Base-by-base conservation (phyloP, 768 basidiomycete species). In the Pseudohyphozyma bogoriensis region DNA sequence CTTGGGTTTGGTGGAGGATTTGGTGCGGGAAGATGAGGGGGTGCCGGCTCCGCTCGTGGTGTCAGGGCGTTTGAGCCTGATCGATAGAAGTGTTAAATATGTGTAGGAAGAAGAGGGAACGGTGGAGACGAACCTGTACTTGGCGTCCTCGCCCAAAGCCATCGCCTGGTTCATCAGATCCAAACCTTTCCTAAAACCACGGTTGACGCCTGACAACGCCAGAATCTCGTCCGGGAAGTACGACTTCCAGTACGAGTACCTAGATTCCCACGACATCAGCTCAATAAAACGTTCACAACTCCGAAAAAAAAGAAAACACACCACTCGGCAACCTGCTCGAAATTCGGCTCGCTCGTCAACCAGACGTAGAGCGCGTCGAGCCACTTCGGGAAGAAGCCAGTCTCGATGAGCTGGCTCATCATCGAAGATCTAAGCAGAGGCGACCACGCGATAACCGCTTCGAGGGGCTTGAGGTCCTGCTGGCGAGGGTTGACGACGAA, bases 341-440 rank as follows among this genome's bases (percentile, higher is more conserved):
- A 86, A 75, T 83, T 91, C 69, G 86, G 86, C 49, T 77, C 81
- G 69, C 89, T 87, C n/a, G 85, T 79, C 42, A 99, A 84, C 95
- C 95, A 97, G 47, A 89, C 74, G 70, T 92, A 85, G 28, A 99
- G 77, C 26, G 87, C 83, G 51, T 90, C 86, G 61, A 97, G 78
- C 91, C 92, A 99, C 72, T 95, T 93, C 6, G 90, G 88, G 80
- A 96, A 96, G 78, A 97, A 93, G 69, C 90, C 89, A 8, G 81
- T 79, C 72, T 93, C 88, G 64, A 99, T 76, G 16, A 99, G 76
- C 70, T 91, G 87, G 2, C 83, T 79, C 69, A 95, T 79, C 62
- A 93, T 81, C 6, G 86, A 83, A 0, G 82, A 74, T 11, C 87
- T 84, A 37, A 97, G 78, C 57, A 88, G 78, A 35, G 76, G 72